Evolutionary conservation across 306 rosid genomes (phyloP).

Genomic region (Rosa rugosa): DNA sequence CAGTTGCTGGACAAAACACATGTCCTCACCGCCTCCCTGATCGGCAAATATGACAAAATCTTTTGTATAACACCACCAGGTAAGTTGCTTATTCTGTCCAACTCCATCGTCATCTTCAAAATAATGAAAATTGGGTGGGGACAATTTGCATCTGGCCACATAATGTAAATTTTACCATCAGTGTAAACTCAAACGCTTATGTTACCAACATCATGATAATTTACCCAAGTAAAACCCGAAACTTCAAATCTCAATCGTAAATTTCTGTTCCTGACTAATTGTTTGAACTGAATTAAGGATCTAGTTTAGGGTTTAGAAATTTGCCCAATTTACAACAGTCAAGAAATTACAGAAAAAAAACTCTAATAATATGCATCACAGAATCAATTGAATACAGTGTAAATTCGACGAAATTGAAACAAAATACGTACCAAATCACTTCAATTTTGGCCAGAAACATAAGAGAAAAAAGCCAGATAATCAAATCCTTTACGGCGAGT

Average conservation of each 20-base stretch:
- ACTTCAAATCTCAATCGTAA: background rate
- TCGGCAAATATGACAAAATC: constrained; percentile 47
- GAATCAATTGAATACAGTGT: background rate
- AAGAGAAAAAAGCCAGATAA: background rate
- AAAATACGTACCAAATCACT: background rate
- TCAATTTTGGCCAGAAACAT: background rate
- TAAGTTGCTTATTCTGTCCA: constrained; percentile 52
- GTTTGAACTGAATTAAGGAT: background rate
- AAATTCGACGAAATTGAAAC: background rate
- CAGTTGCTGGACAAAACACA: constrained; percentile 61
- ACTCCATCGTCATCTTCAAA: background rate
- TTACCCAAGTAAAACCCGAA: background rate
- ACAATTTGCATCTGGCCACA: background rate
- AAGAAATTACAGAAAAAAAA: background rate
- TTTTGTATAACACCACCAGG: constrained; percentile 51
- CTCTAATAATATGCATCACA: background rate
- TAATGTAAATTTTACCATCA: background rate
- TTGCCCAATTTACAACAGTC: background rate
- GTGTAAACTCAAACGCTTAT: background rate
- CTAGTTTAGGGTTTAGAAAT: background rate
- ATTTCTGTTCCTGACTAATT: background rate
- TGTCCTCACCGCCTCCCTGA: constrained; percentile 58
- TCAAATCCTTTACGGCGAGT: background rate
- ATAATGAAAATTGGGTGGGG: no score
- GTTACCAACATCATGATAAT: background rate